phyloP scores from a whole-genome alignment of 345 rosid species.

The Euclidium syriacum region DNA sequence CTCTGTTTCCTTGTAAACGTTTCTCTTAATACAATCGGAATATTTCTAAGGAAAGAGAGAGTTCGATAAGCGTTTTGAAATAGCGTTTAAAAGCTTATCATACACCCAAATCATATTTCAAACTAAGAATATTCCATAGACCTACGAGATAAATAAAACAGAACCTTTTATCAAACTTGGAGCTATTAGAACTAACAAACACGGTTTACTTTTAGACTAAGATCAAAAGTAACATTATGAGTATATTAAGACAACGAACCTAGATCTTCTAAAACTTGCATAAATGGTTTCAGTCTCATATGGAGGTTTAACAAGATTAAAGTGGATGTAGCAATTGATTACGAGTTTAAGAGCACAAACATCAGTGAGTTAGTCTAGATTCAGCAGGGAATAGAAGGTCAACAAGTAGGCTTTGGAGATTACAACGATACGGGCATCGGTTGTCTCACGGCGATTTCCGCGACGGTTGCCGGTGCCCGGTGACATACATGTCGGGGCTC shows the following conservation, averaged over 20 bases:
- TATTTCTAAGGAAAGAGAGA: too few species aligned
- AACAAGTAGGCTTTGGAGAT: too few species aligned
- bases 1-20: too few species aligned
- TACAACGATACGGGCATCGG: too few species aligned
- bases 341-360: not conserved
- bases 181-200: not conserved
- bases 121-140: not conserved
- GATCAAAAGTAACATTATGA: not conserved
- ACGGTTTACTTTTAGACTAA: not conserved
- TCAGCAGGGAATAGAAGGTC: too few species aligned
- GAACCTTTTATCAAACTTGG: not conserved
- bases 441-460: too few species aligned
- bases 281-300: slow-evolving; percentile 4
- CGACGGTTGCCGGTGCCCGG: too few species aligned
- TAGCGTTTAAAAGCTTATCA: too few species aligned
- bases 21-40: too few species aligned
- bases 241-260: not conserved
- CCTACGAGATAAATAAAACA: not conserved
- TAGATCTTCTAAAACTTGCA: not conserved
- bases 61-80: too few species aligned
- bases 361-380: too few species aligned
- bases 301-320: not conserved
- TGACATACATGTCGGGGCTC: too few species aligned
- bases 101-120: not conserved
- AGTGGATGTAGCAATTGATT: not conserved